Evolutionary conservation across 1,284 basidiomycete genomes (phyloP).

Genomic region (Pseudozyma pruni): DNA sequence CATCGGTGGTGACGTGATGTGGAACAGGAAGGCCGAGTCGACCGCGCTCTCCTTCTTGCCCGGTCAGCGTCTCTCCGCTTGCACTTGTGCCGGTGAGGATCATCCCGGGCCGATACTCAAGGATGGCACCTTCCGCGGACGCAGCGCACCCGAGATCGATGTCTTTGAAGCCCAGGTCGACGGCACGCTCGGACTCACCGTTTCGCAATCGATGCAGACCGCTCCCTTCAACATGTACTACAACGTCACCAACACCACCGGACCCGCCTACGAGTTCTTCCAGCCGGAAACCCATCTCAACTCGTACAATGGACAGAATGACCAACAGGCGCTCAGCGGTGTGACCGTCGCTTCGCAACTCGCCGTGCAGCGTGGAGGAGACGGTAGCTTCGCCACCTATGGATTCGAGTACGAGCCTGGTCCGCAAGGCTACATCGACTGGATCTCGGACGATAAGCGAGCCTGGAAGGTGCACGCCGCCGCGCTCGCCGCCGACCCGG

Average conservation of each 20-base stretch:
- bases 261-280: constrained; percentile 58
- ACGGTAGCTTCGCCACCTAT: constrained; percentile 48
- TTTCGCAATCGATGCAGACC: constrained; percentile 81
- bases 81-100: constrained; percentile 81
- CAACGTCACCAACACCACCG: constrained; percentile 53
- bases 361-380: constrained; percentile 51
- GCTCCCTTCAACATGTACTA: constrained; percentile 74
- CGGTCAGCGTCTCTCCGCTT: constrained; percentile 77
- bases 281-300: constrained; percentile 44
- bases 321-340: constrained; percentile 75
- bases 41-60: constrained; percentile 73
- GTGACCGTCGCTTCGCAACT: constrained; percentile 54
- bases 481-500: constrained; percentile 77
- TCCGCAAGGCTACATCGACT: constrained; percentile 76
- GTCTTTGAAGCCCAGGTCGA: constrained; percentile 74
- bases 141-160: constrained; percentile 77
- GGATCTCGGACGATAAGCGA: constrained; percentile 39
- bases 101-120: constrained; percentile 80
- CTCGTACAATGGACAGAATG: constrained; percentile 78
- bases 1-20: constrained; percentile 49
- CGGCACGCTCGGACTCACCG: constrained; percentile 70
- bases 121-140: constrained; percentile 78
- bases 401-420: constrained; percentile 71
- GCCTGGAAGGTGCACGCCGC: constrained; percentile 72
- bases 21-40: constrained; percentile 62